Evolutionary conservation across 2,329 filamentous ascomycete species (phyloP).

Genomic region (Cladosporium sp.): DNA sequence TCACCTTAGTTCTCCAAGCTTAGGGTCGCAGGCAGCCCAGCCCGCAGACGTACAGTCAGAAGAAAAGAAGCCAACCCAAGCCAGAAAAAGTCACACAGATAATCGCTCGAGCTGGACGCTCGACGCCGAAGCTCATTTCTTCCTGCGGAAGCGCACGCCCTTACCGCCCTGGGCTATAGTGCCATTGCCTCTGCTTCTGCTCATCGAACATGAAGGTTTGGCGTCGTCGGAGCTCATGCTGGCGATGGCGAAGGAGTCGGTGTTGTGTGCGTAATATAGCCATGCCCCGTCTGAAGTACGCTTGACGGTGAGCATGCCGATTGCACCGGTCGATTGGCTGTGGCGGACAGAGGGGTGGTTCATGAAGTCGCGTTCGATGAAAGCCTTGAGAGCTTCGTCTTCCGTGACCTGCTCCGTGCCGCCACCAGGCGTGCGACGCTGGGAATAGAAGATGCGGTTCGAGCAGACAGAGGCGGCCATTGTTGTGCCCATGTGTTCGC

Average conservation of each 20-base stretch:
- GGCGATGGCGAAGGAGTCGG: conserved; percentile 75
- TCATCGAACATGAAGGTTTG: conserved; percentile 80
- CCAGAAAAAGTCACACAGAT: not conserved
- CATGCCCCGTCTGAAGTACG: conserved; percentile 69
- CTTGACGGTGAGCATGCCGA: conserved; percentile 87
- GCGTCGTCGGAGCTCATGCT: conserved; percentile 78
- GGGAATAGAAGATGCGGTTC: conserved; percentile 62
- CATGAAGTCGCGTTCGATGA: conserved; percentile 89
- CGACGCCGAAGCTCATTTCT: not conserved
- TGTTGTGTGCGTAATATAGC: conserved; percentile 94
- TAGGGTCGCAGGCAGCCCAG: not conserved
- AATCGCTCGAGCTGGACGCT: not conserved
- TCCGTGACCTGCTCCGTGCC: conserved; percentile 56
- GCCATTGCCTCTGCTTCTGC: conserved; percentile 55
- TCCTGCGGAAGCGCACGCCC: conserved; percentile 1
- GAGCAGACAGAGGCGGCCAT: conserved; percentile 84
- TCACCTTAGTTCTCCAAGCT: too few species aligned
- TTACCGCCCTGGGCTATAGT: conserved; percentile 48
- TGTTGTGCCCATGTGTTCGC: conserved; percentile 95
- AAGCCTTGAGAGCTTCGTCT: conserved; percentile 69
- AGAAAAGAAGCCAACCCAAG: too few species aligned
- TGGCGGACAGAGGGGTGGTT: conserved; percentile 75
- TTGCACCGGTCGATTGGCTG: conserved; percentile 76
- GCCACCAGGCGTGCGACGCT: conserved; percentile 8
- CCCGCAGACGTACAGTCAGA: not conserved